Percentiles rank a stretch among this genome's conserved stretches.
phyloP scores from a whole-genome alignment of 2,329 filamentous ascomycete genomes.

The Metarhizium sp. region DNA sequence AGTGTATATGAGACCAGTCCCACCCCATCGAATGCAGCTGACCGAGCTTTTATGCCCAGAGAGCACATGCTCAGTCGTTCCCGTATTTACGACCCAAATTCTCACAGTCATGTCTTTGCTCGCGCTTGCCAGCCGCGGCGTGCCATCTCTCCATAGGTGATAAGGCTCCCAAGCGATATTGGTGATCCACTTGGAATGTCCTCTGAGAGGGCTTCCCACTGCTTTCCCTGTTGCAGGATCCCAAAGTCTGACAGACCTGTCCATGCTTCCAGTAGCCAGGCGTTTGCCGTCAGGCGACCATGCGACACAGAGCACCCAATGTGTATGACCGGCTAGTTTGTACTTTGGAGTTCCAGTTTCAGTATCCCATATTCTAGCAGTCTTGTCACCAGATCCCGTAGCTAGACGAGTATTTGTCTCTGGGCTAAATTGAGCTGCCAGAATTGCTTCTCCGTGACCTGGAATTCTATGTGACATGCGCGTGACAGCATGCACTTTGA shows the following conservation, averaged over 20 bases:
- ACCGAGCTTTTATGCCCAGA: conserved; percentile 84
- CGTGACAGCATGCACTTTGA: conserved; percentile 85
- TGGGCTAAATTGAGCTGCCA: conserved; percentile 79
- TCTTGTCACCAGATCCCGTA: conserved; percentile 84
- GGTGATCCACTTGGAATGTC: conserved; percentile 84
- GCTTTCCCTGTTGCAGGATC: conserved; percentile 72
- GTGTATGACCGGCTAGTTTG: conserved; percentile 78
- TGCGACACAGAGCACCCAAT: conserved; percentile 80
- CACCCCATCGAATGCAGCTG: conserved; percentile 89
- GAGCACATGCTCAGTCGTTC: conserved; percentile 70
- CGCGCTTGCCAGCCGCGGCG: conserved; percentile 72
- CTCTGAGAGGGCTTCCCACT: conserved; percentile 58
- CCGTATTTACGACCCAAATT: conserved; percentile 75
- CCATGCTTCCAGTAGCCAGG: conserved; percentile 86
- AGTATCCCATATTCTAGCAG: conserved; percentile 87
- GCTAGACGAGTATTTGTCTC: conserved; percentile 67
- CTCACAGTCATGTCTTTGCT: conserved; percentile 85
- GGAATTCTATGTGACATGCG: conserved; percentile 81
- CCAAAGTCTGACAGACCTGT: conserved; percentile 87
- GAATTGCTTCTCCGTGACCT: conserved; percentile 85
- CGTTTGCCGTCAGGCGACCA: conserved; percentile 78
- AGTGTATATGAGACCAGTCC: conserved; percentile 76
- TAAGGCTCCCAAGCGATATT: conserved; percentile 90
- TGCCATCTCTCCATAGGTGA: conserved; percentile 66
- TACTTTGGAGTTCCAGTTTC: conserved; percentile 83